Percentiles rank a stretch among this genome's conserved stretches.
Conservation (phyloP, 192 early-diverging fungal species). For the Backusella psychrophila region DNA sequence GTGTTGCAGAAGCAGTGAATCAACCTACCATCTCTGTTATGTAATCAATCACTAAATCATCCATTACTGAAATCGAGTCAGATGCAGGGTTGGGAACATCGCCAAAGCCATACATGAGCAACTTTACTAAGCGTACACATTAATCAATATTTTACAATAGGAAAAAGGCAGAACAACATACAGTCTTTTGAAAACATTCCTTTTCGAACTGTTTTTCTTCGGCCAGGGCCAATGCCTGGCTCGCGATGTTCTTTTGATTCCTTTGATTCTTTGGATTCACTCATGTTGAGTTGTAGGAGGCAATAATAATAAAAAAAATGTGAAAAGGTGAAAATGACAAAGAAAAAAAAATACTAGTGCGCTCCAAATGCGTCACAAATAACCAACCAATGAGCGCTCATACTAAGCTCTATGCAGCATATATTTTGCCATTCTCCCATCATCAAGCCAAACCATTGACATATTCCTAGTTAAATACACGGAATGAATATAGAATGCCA, state of each 20-base stretch:
- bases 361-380: neutral
- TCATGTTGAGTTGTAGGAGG: conserved; percentile 2
- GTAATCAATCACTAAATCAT: conserved; percentile 77
- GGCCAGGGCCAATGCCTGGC: conserved; percentile 31
- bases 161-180: conserved; percentile 14
- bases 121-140: conserved; percentile 43
- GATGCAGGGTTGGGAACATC: conserved; percentile 72
- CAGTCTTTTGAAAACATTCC: conserved; percentile 42
- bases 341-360: neutral
- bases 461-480: too few species aligned
- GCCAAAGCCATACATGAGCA: conserved; percentile 87
- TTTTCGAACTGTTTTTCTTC: conserved; percentile 39
- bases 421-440: too few species aligned
- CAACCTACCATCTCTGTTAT: conserved; percentile 70
- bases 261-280: conserved; percentile 24
- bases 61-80: conserved; percentile 80
- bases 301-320: neutral
- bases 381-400: neutral
- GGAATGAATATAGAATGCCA: too few species aligned
- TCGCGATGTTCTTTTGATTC: conserved; percentile 22
- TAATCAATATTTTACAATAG: neutral
- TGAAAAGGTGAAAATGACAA: neutral
- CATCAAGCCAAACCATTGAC: too few species aligned
- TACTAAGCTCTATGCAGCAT: neutral
- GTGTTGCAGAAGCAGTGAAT: neutral